phyloP scores from a whole-genome alignment of 176 grass and related monocot genomes.

The Microstegium vimineum region DNA sequence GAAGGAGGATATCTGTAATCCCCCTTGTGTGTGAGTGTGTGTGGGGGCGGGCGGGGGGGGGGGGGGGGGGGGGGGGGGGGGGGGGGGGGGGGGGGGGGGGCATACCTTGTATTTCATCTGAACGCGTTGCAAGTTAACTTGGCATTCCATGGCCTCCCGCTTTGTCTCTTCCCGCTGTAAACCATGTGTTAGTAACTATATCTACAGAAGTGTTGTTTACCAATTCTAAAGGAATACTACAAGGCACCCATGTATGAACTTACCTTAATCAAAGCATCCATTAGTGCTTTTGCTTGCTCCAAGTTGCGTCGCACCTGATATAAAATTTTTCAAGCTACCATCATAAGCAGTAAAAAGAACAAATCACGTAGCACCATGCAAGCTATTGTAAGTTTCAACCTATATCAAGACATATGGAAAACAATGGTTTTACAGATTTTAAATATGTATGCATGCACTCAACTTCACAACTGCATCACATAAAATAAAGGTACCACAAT shows the following conservation, averaged over 20 bases:
- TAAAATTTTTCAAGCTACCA: constrained; percentile 26
- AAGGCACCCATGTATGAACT: constrained; percentile 21
- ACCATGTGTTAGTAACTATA: constrained; percentile 12
- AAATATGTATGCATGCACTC: not conserved
- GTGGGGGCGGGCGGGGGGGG: too few relatives aligned
- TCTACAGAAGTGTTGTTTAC: not conserved
- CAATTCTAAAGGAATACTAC: constrained; percentile 2
- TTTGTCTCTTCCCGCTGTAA: constrained; percentile 94
- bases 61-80: not conserved
- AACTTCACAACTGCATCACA: not conserved
- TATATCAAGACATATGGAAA: not conserved
- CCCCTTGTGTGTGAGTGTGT: too few relatives aligned
- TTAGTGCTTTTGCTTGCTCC: constrained; percentile 84
- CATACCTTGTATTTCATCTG: constrained; percentile 95
- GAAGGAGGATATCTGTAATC: not conserved
- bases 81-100: not conserved
- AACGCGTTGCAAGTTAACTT: constrained; percentile 79
- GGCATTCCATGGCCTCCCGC: constrained; percentile 70
- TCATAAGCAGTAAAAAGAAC: constrained; percentile 23
- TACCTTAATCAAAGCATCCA: constrained; percentile 95
- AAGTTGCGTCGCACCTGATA: constrained; percentile 90
- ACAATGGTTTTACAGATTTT: not conserved
- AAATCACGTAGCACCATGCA: not conserved
- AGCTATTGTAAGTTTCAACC: not conserved
- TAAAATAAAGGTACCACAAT: not conserved